phyloP scores from a whole-genome alignment of 352 stramenopile genomes.

The Blastocystis sp. region DNA sequence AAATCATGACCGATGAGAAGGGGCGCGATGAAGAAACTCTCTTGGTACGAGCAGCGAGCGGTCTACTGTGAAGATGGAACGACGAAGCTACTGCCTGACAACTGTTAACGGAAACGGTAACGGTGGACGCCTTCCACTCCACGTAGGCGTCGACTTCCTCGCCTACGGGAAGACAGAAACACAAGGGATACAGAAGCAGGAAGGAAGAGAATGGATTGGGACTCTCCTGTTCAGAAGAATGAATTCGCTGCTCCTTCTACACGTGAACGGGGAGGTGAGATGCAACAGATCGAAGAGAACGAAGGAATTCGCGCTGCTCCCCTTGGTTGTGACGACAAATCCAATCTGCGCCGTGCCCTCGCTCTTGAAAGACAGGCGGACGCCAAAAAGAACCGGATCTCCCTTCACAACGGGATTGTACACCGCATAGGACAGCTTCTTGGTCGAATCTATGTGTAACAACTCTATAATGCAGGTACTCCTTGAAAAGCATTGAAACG shows the following conservation, averaged over 20 bases:
- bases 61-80: not conserved
- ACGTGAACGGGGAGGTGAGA: not conserved
- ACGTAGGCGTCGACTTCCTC: not conserved
- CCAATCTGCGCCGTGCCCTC: not conserved
- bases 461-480: not conserved
- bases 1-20: slow-evolving; percentile 14
- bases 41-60: not conserved
- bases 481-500: not conserved
- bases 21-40: not conserved
- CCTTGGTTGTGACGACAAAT: not conserved
- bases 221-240: not conserved
- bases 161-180: not conserved
- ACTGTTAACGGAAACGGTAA: slow-evolving; percentile 20
- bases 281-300: slow-evolving; percentile 2
- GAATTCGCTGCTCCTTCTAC: not conserved
- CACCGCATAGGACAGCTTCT: slow-evolving; percentile 17
- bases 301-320: not conserved
- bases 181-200: not conserved
- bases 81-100: not conserved
- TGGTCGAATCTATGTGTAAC: not conserved
- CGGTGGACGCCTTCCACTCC: not conserved
- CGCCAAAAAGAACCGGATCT: not conserved
- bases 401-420: slow-evolving; percentile 1
- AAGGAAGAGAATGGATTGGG: not conserved
- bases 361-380: not conserved